These are phyloP conservation scores for Suillus subalutaceus DNA, from an alignment of 768 basidiomycete genomes.

Conservation along the genomic window DNA sequence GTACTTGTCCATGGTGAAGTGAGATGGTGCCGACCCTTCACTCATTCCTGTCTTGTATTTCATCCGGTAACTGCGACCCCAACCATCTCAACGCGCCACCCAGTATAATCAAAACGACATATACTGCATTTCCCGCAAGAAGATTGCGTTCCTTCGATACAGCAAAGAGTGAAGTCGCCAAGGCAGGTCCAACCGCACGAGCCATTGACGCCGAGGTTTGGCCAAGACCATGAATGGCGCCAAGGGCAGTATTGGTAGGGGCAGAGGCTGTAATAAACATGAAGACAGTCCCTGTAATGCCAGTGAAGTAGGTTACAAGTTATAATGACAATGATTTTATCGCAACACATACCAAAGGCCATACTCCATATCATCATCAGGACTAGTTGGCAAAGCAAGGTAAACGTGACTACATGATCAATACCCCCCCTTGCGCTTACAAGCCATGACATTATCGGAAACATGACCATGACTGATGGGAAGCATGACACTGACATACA, in stretches of 20 bases:
- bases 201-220: neutral
- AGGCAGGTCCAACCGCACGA: neutral
- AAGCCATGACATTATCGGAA: too few relatives aligned
- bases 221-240: neutral
- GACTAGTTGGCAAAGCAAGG: neutral
- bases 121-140: neutral
- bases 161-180: neutral
- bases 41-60: neutral
- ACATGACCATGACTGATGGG: too few relatives aligned
- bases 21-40: neutral
- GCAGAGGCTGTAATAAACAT: neutral
- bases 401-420: neutral
- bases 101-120: neutral
- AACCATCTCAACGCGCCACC: neutral
- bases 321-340: neutral
- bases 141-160: neutral
- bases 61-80: neutral
- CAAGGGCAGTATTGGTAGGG: neutral
- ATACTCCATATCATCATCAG: neutral
- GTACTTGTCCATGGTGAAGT: too few relatives aligned
- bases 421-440: too few relatives aligned
- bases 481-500: too few relatives aligned
- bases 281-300: neutral
- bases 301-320: neutral
- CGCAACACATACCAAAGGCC: neutral